Evolutionary conservation across 2,329 filamentous ascomycete species (phyloP).

Genomic region (Curvularia lunata): DNA sequence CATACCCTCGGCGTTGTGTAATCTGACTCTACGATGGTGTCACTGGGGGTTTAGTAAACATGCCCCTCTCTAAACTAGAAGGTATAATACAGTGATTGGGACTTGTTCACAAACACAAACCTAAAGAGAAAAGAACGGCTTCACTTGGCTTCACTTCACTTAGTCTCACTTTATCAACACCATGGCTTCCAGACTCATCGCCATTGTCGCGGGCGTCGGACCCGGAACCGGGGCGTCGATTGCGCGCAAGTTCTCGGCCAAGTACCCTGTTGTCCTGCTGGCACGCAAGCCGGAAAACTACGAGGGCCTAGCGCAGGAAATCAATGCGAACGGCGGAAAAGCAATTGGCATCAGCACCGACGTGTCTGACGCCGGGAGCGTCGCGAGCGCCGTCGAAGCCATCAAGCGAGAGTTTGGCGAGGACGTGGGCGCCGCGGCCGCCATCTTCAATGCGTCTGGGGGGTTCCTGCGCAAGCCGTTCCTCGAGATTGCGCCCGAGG

Average conservation of each 20-base stretch:
- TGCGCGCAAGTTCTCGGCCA: slow-evolving; percentile 64
- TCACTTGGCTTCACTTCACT: neutral
- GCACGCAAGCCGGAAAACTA: slow-evolving; percentile 71
- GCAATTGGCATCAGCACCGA: slow-evolving; percentile 75
- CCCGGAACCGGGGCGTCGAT: slow-evolving; percentile 70
- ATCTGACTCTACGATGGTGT: slow-evolving; percentile 31
- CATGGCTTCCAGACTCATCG: slow-evolving; percentile 63
- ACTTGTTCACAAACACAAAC: neutral
- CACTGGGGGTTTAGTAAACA: slow-evolving; percentile 36
- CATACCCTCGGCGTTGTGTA: slow-evolving; percentile 29
- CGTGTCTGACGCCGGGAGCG: slow-evolving; percentile 61
- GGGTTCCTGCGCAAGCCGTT: slow-evolving; percentile 65
- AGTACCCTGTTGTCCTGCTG: slow-evolving; percentile 77
- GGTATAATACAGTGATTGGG: neutral
- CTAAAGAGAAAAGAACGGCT: neutral
- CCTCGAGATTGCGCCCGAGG: slow-evolving; percentile 64
- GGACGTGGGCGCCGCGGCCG: slow-evolving; percentile 58
- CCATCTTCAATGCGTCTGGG: slow-evolving; percentile 73
- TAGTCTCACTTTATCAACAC: neutral
- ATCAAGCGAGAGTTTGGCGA: slow-evolving; percentile 66
- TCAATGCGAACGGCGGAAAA: slow-evolving; percentile 69
- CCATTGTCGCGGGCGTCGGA: slow-evolving; percentile 75
- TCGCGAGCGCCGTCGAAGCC: slow-evolving; percentile 66
- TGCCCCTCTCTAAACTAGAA: neutral
- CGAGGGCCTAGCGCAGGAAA: slow-evolving; percentile 70